A percentile compares a stretch with the other conserved stretches of the same genome.
phyloP scores from a whole-genome alignment of 2,329 filamentous ascomycete species.

The Ascochyta lentis region DNA sequence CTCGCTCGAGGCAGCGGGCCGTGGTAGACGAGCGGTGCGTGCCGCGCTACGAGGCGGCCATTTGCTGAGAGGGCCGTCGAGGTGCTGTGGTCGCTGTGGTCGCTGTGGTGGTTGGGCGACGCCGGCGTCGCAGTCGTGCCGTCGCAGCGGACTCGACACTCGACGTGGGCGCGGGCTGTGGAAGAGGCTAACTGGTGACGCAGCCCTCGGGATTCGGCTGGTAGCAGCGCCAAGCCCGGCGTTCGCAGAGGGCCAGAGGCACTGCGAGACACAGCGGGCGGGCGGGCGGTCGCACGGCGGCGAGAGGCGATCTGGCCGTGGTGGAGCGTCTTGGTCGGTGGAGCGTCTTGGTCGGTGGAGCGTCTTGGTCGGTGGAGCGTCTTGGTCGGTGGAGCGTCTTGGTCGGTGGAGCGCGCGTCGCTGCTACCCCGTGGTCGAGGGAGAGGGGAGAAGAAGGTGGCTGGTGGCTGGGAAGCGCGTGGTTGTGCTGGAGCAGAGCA shows the following conservation, averaged over 20 bases:
- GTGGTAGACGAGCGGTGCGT: conserved; percentile 5
- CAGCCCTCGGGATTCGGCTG: conserved; percentile 15
- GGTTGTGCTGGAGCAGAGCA: no score
- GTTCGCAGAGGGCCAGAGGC: conserved; percentile 19
- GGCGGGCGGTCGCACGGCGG: conserved; percentile 2
- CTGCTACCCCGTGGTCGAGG: conserved; percentile 14
- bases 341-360: neutral
- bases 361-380: neutral
- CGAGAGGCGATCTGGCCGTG: conserved; percentile 4
- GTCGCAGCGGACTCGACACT: conserved; percentile 9
- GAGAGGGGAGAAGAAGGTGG: conserved; percentile 10
- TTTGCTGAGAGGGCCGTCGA: conserved; percentile 22
- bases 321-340: neutral
- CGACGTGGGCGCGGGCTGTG: neutral
- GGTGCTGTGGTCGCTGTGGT: neutral
- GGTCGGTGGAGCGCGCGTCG: conserved; percentile 6
- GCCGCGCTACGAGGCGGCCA: conserved; percentile 28
- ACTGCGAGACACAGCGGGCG: no score
- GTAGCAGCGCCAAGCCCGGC: conserved; percentile 26
- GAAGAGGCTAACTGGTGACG: conserved; percentile 25
- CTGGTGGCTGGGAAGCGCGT: conserved; percentile 18
- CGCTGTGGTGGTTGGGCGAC: conserved; percentile 24
- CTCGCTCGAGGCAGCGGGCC: neutral
- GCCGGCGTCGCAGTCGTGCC: conserved; percentile 14
- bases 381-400: neutral